Base-by-base conservation (phyloP, 2,329 filamentous ascomycete species). In the Pyricularia grisea region DNA sequence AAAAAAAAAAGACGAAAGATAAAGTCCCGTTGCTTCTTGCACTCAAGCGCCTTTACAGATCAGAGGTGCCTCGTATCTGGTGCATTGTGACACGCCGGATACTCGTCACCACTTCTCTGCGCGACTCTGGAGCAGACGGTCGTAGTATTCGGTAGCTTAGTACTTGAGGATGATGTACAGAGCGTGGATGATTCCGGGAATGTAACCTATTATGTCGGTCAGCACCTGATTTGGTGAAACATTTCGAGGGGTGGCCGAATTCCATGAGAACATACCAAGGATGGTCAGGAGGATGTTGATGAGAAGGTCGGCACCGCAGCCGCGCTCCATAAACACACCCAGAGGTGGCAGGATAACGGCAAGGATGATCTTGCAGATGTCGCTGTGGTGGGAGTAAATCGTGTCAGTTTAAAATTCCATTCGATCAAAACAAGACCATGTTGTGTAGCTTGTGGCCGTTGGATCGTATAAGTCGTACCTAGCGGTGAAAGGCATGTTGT, bases 121-220 rank as follows among this genome's bases (percentile, higher is more conserved):
- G 42, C 42, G 2, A 5, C 6, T 55, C 17, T 20, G 42, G n/a
- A 55, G 42, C 42, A 42, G 33, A 42, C 12, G 42, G 42, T 55
- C 17, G 20, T 55, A 7, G 20, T n/a, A 20, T 10, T 55, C 20
- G 42, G 42, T 14, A 31, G 60, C 67, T 69, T 92, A 96, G 79
- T 93, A 94, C 82, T 94, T 95, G 76, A 95, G 85, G 74, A 97
- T 95, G 77, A 97, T 94, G 86, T 95, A 97, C 83, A 97, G 82
- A 71, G 93, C 93, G 84, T 97, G 93, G 80, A 97, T 92, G 83
- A 97, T 94, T 80, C 93, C 92, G 73, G 90, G 91, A 76, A 94
- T 86, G 78, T 85, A 85, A 77, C 82, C 82, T 83, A 68, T 17
- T 1, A 3, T 10, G 2, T 33, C n/a, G 42, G 68, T 70, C 14